These are phyloP conservation scores for Pelargonium fulgidum DNA, from an alignment of 441 rosid species.

Conservation along the genomic window DNA sequence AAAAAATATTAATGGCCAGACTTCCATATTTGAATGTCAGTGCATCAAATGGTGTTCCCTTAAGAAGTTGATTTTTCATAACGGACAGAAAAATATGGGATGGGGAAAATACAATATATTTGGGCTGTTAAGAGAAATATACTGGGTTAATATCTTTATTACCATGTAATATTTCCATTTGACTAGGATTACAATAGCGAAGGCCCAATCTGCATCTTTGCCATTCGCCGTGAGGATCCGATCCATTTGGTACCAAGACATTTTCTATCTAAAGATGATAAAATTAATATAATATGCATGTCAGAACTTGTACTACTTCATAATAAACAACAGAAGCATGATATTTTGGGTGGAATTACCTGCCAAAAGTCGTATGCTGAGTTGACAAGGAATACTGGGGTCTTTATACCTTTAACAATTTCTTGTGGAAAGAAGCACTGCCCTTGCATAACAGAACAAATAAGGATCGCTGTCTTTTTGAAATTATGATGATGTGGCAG, in stretches of 20 bases:
- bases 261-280: slow-evolving; percentile 52
- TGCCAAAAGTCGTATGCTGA: slow-evolving; percentile 95
- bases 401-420: slow-evolving; percentile 43
- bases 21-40: not conserved
- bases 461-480: not conserved
- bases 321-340: not conserved
- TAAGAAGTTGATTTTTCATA: not conserved
- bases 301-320: not conserved
- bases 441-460: slow-evolving; percentile 23
- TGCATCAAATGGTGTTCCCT: not conserved
- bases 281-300: slow-evolving; percentile 12
- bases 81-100: not conserved
- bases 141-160: slow-evolving; percentile 15
- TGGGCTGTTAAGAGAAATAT: slow-evolving; percentile 13
- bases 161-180: slow-evolving; percentile 64
- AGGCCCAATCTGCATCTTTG: slow-evolving; percentile 56
- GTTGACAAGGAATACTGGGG: slow-evolving; percentile 67
- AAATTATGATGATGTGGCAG: slow-evolving; percentile 15
- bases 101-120: not conserved
- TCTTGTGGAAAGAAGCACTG: slow-evolving; percentile 82
- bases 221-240: slow-evolving; percentile 61
- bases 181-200: slow-evolving; percentile 47
- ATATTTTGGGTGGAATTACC: slow-evolving; percentile 35
- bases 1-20: not conserved
- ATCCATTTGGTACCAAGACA: slow-evolving; percentile 56